Conservation (phyloP, 495 filamentous ascomycete genomes). For the Aspergillus affinis region DNA sequence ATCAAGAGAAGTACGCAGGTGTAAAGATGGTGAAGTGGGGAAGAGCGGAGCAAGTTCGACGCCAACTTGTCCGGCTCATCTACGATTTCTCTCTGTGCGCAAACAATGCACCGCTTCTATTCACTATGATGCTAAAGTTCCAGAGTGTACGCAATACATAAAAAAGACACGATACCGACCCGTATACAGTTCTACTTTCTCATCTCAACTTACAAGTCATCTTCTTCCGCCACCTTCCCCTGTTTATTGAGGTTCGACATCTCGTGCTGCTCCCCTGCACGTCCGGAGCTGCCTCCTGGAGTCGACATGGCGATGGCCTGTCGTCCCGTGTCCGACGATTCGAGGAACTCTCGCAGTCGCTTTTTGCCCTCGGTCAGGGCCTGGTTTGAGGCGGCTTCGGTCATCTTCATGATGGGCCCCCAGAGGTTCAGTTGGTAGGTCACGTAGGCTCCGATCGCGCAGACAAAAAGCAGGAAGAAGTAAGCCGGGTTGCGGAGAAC, state of each 20-base stretch:
- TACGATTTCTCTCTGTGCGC: neutral
- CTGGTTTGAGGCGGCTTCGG: slow-evolving; percentile 81
- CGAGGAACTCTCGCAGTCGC: slow-evolving; percentile 81
- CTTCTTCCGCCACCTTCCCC: slow-evolving; percentile 28
- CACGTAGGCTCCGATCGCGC: slow-evolving; percentile 74
- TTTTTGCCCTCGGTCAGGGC: slow-evolving; percentile 87
- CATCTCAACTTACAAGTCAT: slow-evolving; percentile 36
- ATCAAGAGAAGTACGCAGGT: neutral
- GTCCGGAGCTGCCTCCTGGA: slow-evolving; percentile 21
- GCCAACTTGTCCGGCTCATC: neutral
- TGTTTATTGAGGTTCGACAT: slow-evolving; percentile 44
- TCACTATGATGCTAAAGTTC: neutral
- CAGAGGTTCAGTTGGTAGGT: slow-evolving; percentile 92
- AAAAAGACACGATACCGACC: slow-evolving; percentile 19
- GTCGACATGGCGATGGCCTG: slow-evolving; percentile 74
- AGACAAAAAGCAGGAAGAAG: slow-evolving; percentile 81
- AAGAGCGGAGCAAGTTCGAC: slow-evolving; percentile 24
- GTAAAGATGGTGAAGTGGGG: neutral
- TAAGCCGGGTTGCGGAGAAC: slow-evolving; percentile 91
- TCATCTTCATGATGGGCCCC: slow-evolving; percentile 93
- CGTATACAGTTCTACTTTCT: slow-evolving; percentile 15
- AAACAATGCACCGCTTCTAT: neutral
- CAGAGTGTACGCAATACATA: slow-evolving; percentile 16
- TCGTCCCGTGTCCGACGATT: slow-evolving; percentile 73
- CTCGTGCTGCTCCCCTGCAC: slow-evolving; percentile 42